A percentile compares a stretch with the other conserved stretches of the same genome.
These are phyloP conservation scores for Excoecaria agallocha DNA, from an alignment of 345 rosid species.

Conservation along the genomic window DNA sequence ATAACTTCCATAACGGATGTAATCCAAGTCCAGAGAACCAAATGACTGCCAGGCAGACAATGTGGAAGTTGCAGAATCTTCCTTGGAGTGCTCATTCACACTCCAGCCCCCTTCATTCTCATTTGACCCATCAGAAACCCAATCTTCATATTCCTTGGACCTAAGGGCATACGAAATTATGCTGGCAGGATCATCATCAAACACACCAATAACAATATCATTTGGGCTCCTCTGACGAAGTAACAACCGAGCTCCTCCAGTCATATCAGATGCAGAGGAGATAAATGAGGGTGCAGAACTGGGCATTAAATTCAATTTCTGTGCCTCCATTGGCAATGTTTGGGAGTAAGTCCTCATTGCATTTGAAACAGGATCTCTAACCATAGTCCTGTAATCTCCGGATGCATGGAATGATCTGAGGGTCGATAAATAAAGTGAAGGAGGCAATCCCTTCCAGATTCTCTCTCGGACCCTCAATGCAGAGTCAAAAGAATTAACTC, in stretches of 20 bases:
- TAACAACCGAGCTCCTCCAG: conserved; percentile 77
- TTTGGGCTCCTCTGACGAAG: conserved; percentile 53
- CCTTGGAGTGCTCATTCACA: conserved; percentile 31
- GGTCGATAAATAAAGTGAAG: conserved; percentile 56
- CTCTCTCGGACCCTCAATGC: conserved; percentile 68
- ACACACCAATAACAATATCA: conserved; percentile 75
- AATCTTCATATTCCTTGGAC: conserved; percentile 74
- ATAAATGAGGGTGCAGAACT: conserved; percentile 50
- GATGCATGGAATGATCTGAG: conserved; percentile 83
- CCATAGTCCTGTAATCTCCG: conserved; percentile 75
- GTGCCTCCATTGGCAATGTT: conserved; percentile 60
- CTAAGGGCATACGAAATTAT: conserved; percentile 82
- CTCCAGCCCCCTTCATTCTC: conserved; percentile 47
- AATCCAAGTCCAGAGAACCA: conserved; percentile 60
- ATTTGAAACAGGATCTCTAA: conserved; percentile 73
- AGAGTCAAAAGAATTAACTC: conserved; percentile 87
- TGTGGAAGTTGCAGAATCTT: conserved; percentile 43
- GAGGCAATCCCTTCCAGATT: conserved; percentile 51
- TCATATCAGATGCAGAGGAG: conserved; percentile 58
- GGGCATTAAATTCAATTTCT: conserved; percentile 52
- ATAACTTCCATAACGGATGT: conserved; percentile 47
- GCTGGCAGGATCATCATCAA: conserved; percentile 89
- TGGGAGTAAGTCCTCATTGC: conserved; percentile 59
- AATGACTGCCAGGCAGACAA: conserved; percentile 67
- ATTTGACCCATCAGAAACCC: conserved; percentile 48